These are phyloP conservation scores for Chaetomium strumarium DNA, from an alignment of 2,329 filamentous ascomycete genomes.

Conservation along the genomic window DNA sequence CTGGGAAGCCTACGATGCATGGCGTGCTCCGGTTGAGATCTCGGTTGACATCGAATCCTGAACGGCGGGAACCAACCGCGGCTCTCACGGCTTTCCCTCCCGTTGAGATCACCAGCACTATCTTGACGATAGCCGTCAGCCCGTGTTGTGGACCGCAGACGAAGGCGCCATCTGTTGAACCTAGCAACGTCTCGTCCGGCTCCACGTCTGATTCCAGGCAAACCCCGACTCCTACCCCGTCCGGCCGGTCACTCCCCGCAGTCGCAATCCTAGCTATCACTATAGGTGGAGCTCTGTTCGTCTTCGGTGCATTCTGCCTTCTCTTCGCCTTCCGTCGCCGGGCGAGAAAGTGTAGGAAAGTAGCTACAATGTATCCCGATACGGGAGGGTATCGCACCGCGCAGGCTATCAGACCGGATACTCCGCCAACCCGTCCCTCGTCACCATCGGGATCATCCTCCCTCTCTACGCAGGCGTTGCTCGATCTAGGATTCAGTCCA, in stretches of 20 bases:
- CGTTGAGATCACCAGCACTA: constrained; percentile 2
- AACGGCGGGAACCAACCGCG: not conserved
- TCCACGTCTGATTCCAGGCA: not conserved
- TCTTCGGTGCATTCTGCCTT: constrained; percentile 3
- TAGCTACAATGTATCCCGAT: constrained; percentile 5
- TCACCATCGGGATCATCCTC: constrained; percentile 9
- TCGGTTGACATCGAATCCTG: constrained; percentile 4
- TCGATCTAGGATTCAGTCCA: constrained; percentile 3
- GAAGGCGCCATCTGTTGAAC: not conserved
- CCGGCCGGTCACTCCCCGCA: not conserved
- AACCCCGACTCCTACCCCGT: not conserved
- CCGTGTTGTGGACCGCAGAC: constrained; percentile 6
- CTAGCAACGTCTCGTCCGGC: not conserved
- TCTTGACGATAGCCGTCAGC: constrained; percentile 7
- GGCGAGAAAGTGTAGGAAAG: not conserved
- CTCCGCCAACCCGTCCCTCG: not conserved
- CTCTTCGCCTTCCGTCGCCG: constrained; percentile 9
- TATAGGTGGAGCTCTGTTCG: constrained; percentile 2
- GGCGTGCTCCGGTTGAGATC: constrained; percentile 2
- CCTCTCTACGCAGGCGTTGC: constrained; percentile 6
- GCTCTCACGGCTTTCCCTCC: constrained; percentile 1
- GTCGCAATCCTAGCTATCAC: constrained; percentile 5
- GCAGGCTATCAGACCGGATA: not conserved
- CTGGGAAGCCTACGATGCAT: constrained; percentile 13
- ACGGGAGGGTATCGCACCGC: constrained; percentile 1